phyloP scores from a whole-genome alignment of 1,284 basidiomycete genomes.

The Sporisorium sorghi region DNA sequence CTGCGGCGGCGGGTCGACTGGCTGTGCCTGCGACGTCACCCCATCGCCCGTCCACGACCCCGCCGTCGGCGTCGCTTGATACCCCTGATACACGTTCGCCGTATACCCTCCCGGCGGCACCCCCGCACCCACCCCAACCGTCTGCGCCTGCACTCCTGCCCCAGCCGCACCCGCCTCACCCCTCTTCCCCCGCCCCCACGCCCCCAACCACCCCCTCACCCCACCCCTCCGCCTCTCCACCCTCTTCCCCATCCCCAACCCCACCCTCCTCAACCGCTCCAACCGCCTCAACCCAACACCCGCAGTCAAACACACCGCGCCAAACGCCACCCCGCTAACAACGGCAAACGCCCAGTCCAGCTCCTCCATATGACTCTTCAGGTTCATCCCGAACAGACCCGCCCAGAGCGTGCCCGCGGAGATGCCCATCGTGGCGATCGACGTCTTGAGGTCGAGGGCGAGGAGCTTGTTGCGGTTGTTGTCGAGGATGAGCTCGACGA shows the following conservation, averaged over 20 bases:
- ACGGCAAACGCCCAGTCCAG: conserved; percentile 54
- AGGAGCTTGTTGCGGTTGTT: conserved; percentile 93
- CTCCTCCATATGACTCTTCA: conserved; percentile 56
- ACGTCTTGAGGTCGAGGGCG: conserved; percentile 88
- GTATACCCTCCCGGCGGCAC: background rate
- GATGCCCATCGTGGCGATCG: conserved; percentile 92
- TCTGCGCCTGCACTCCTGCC: background rate
- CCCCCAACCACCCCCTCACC: conserved; percentile 16
- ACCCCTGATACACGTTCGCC: background rate
- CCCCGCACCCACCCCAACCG: background rate
- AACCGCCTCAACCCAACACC: conserved; percentile 48
- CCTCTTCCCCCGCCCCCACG: background rate
- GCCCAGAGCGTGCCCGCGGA: conserved; percentile 91
- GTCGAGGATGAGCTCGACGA: conserved; percentile 95
- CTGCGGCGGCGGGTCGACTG: background rate
- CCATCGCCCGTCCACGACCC: background rate
- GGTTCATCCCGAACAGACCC: conserved; percentile 93
- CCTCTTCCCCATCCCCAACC: conserved; percentile 32
- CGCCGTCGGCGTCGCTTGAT: background rate
- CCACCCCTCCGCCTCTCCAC: conserved; percentile 31
- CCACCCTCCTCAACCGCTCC: conserved; percentile 45
- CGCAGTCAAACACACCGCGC: conserved; percentile 39
- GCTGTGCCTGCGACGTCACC: too few species aligned
- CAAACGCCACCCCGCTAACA: conserved; percentile 37
- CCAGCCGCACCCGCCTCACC: background rate